Evolutionary conservation across 306 rosid genomes (phyloP).

Genomic region (Crotalaria pallida): DNA sequence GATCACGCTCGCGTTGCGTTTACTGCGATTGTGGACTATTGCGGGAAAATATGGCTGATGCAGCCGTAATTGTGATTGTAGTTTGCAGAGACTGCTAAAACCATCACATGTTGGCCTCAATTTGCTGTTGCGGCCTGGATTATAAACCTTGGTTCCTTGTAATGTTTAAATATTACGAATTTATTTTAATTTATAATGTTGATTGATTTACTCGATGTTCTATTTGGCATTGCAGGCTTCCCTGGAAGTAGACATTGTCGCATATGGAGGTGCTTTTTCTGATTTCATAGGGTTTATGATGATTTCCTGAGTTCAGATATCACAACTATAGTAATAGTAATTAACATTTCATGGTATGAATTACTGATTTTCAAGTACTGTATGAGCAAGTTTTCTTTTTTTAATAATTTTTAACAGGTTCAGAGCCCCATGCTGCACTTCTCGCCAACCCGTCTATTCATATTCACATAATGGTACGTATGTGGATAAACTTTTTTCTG

Average conservation of each 20-base stretch:
- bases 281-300: neutral
- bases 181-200: neutral
- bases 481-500: neutral
- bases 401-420: slow-evolving; percentile 49
- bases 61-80: too few species aligned
- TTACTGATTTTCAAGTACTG: neutral
- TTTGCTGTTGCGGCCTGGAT: too few species aligned
- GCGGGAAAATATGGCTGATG: too few species aligned
- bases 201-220: slow-evolving; percentile 1
- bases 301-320: neutral
- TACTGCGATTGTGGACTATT: too few species aligned
- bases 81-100: too few species aligned
- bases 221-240: slow-evolving; percentile 50
- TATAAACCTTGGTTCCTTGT: too few species aligned
- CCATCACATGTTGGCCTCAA: too few species aligned
- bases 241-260: slow-evolving; percentile 77
- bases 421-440: slow-evolving; percentile 72
- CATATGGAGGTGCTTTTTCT: slow-evolving; percentile 71
- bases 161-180: neutral
- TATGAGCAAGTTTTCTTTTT: neutral
- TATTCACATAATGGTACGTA: slow-evolving; percentile 66
- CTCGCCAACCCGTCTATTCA: slow-evolving; percentile 64
- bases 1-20: too few species aligned
- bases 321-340: neutral
- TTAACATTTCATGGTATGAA: neutral